Base-by-base conservation (phyloP, 2,329 filamentous ascomycete species). In the Colletotrichum cuscutae region DNA sequence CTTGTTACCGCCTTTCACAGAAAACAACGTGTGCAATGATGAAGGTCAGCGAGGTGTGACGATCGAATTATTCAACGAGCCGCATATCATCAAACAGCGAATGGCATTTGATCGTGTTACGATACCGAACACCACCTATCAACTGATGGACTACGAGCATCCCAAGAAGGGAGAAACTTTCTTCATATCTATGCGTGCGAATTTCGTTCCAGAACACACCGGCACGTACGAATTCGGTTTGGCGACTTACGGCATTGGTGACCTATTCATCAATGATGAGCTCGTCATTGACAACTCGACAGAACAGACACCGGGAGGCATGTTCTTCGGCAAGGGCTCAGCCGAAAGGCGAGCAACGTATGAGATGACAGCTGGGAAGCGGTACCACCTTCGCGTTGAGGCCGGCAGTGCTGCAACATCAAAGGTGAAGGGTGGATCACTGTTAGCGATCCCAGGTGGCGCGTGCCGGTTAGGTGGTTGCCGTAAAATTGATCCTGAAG, bases 271-370 rank as follows among this genome's bases (percentile, higher is more conserved):
- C 67, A 88, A 93, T 75, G 90, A 84, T 69, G 82, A 90, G 67
- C 81, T 92, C 2, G 84, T 93, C 26, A 87, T 93, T 19, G 90
- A 93, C 80, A 93, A 93, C 77, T 87, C 88, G 19, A 91, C 90
- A 60, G 89, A 90, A 69, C 92, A 93, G 78, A 78, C 81, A 8
- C 86, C 88, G 13, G 90, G 91, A 6, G 88, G 90, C 57, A 87
- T 89, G 5, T 93, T 93, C 83, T 91, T 92, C 72, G 90, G 91
- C 19, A 86, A 85, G n/a, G 91, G 89, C 2, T 93, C 91, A 0
- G 82, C 87, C 2, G 92, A 94, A 78, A 89, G 92, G 75, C 87
- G 87, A 56, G 90, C 90, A 8, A 82, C 82, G 1, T 86, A 90
- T 65, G 79, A 87, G 2, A 84, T 94, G 65, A 87, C 87, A 71